These are phyloP conservation scores for Osmanthus fragrans DNA, from an alignment of 257 asterid genomes.

Conservation along the genomic window DNA sequence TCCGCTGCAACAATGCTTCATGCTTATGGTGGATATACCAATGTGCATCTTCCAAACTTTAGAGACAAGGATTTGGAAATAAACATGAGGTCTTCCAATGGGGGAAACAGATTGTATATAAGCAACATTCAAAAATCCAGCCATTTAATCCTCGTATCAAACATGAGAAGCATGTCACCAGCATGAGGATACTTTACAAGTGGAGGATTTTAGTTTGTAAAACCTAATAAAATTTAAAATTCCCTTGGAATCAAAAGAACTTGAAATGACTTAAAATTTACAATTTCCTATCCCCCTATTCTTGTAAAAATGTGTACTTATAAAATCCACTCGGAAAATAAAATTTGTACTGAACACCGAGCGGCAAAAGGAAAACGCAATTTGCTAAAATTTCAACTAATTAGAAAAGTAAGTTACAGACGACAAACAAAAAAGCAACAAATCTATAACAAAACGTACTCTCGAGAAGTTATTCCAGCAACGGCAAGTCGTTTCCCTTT, in stretches of 20 bases:
- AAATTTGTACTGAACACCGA: background rate
- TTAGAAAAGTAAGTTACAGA: background rate
- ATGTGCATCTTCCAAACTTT: background rate
- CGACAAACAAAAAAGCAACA: background rate
- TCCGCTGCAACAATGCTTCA: background rate
- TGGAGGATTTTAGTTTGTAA: background rate
- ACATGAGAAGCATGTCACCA: background rate
- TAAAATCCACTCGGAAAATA: background rate
- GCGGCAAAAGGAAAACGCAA: background rate
- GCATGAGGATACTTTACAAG: background rate
- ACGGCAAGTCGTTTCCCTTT: conserved; percentile 55
- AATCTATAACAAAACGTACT: conserved; percentile 32
- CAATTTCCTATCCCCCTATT: no score
- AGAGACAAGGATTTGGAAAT: background rate
- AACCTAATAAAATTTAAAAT: background rate
- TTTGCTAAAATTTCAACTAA: background rate
- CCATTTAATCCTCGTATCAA: background rate
- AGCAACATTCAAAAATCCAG: background rate
- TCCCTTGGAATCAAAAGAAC: no score
- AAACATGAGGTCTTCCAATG: background rate
- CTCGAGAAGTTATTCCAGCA: conserved; percentile 48
- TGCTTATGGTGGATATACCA: background rate
- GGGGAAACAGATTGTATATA: background rate
- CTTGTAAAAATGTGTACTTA: no score
- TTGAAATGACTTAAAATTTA: no score